Conservation (phyloP, 257 asterid genomes). For the Coffea canephora region DNA sequence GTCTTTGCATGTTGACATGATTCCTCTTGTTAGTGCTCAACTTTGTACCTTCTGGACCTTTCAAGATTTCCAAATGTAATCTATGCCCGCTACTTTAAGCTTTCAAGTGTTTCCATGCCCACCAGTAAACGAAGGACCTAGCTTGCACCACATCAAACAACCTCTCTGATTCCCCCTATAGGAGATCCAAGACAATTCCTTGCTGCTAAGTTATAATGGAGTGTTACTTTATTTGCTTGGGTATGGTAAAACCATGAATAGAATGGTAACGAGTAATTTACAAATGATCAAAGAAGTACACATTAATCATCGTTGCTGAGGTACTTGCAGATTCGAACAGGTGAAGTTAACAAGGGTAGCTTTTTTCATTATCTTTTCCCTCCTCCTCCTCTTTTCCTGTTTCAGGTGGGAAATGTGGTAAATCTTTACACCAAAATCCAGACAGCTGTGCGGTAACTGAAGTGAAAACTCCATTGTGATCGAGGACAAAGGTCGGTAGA, state of each 20-base stretch:
- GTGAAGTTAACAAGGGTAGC: too few species aligned
- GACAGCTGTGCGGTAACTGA: neutral
- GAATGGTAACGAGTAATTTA: too few species aligned
- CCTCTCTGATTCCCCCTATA: neutral
- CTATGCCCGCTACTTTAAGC: neutral
- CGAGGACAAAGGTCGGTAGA: neutral
- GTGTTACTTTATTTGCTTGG: neutral
- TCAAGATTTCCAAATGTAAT: slow-evolving; percentile 3
- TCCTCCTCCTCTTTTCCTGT: neutral
- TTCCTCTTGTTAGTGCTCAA: slow-evolving; percentile 31
- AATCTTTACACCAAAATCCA: neutral
- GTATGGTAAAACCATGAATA: neutral
- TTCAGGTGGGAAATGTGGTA: slow-evolving; percentile 3
- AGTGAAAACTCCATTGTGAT: neutral
- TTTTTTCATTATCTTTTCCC: neutral
- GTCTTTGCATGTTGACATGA: slow-evolving; percentile 9
- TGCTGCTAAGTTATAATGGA: neutral
- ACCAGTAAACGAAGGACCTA: slow-evolving; percentile 5
- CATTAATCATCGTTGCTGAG: neutral
- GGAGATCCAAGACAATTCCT: slow-evolving; percentile 6
- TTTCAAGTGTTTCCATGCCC: neutral
- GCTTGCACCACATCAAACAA: neutral
- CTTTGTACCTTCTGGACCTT: slow-evolving; percentile 26
- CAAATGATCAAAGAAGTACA: neutral
- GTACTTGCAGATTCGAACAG: neutral